Evolutionary conservation across 1,139 yeast genomes (phyloP).

Genomic region (Geotrichum aggregatum): DNA sequence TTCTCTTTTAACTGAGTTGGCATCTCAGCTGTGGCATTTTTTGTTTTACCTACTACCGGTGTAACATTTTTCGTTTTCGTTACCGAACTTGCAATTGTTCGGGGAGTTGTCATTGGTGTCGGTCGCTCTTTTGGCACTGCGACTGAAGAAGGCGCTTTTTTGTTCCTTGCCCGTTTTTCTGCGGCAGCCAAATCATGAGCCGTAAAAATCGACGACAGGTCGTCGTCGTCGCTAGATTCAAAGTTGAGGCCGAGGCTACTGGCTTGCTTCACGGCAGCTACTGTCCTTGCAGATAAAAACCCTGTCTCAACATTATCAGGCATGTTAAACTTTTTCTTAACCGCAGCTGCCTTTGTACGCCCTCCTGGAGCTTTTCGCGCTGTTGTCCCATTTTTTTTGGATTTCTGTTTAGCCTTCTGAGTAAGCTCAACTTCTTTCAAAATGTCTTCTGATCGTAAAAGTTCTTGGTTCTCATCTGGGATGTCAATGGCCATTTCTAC

Average conservation of each 20-base stretch:
- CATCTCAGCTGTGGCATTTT: too few species aligned
- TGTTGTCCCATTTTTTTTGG: slow-evolving; percentile 17
- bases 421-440: slow-evolving; percentile 47
- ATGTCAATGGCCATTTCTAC: slow-evolving; percentile 56
- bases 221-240: slow-evolving; percentile 8
- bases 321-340: slow-evolving; percentile 52
- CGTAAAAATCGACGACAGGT: background rate
- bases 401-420: slow-evolving; percentile 12
- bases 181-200: background rate
- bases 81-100: too few species aligned
- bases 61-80: background rate
- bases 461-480: slow-evolving; percentile 63
- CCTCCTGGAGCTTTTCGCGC: slow-evolving; percentile 21
- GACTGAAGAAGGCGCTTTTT: too few species aligned
- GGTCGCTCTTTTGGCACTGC: background rate
- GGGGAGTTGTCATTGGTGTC: too few species aligned
- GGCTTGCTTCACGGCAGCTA: too few species aligned
- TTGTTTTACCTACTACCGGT: too few species aligned
- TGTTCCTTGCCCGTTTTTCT: too few species aligned
- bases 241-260: background rate
- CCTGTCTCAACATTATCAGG: slow-evolving; percentile 76
- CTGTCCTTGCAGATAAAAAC: slow-evolving; percentile 41
- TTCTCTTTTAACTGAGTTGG: background rate
- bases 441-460: slow-evolving; percentile 55
- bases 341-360: slow-evolving; percentile 31